A percentile compares a stretch with the other conserved stretches of the same genome.
Evolutionary conservation across 805 yeast species (phyloP).

Genomic region (Pichia deserticola): DNA sequence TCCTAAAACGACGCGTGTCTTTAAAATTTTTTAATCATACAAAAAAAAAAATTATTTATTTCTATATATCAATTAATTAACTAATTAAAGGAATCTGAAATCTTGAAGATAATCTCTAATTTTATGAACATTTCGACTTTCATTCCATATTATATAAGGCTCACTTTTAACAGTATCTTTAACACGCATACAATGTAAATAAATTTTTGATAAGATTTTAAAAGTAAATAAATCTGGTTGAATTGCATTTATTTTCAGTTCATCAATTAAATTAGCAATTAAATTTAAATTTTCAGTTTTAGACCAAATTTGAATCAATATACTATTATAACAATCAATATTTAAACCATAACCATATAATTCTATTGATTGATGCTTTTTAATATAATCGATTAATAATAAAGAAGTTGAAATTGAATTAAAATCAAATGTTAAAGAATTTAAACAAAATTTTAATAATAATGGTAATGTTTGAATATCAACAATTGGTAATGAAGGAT

Average conservation of each 20-base stretch:
- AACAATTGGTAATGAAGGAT: conserved; percentile 20
- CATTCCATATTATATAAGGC: conserved; percentile 25
- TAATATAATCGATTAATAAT: conserved; percentile 18
- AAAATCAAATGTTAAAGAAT: conserved; percentile 26
- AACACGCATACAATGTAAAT: conserved; percentile 24
- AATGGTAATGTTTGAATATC: conserved; percentile 22
- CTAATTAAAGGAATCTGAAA: conserved; percentile 10
- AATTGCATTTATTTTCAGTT: conserved; percentile 25
- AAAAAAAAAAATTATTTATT: no score
- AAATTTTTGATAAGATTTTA: conserved; percentile 20
- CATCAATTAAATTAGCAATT: conserved; percentile 20
- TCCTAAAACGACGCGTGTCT: no score
- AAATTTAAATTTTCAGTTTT: conserved; percentile 22
- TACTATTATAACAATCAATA: conserved; percentile 24
- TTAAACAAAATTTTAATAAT: conserved; percentile 21
- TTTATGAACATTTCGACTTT: conserved; percentile 20
- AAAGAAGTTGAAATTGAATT: conserved; percentile 22
- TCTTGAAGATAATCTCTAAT: conserved; percentile 17
- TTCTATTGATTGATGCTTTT: conserved; percentile 22
- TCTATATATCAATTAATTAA: no score
- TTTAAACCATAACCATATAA: conserved; percentile 27
- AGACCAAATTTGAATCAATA: conserved; percentile 23
- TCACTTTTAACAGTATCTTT: conserved; percentile 15
- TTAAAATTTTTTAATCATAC: no score
- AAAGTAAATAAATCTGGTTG: conserved; percentile 25